phyloP scores from a whole-genome alignment of 805 yeast genomes.

The Lipomyces kockii region DNA sequence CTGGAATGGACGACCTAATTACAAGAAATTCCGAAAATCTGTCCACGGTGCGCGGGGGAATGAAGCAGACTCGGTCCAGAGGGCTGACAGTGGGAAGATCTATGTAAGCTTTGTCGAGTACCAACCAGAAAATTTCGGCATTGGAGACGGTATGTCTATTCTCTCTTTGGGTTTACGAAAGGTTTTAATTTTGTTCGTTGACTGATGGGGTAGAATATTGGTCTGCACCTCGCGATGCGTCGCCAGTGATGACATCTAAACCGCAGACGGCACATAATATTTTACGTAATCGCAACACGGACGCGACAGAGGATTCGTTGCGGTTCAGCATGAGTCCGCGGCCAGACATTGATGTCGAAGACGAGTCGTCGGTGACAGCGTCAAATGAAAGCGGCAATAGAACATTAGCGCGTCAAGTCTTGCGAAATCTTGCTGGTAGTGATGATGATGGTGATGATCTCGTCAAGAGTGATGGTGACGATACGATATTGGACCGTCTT shows the following conservation, averaged over 20 bases:
- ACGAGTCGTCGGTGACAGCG: conserved; percentile 1
- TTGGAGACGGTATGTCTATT: conserved; percentile 30
- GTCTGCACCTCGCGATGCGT: conserved; percentile 15
- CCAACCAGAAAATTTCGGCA: conserved; percentile 25
- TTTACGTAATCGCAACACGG: neutral
- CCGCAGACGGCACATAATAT: neutral
- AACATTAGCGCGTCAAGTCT: neutral
- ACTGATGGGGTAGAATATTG: conserved; percentile 19
- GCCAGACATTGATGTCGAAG: neutral
- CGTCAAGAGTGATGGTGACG: neutral
- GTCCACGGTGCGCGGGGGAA: neutral
- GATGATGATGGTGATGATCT: conserved; percentile 13
- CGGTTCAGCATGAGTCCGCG: conserved; percentile 12
- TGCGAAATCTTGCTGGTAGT: neutral
- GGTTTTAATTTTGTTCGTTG: neutral
- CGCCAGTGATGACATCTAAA: neutral
- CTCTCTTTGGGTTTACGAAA: neutral
- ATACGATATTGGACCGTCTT: neutral
- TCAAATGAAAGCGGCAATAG: conserved; percentile 1
- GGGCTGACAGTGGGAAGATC: neutral
- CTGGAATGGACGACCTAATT: conserved; percentile 27
- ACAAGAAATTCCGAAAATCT: conserved; percentile 20
- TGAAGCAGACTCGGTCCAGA: neutral
- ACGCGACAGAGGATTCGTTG: conserved; percentile 18
- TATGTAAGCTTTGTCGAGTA: conserved; percentile 20